A percentile compares a stretch with the other conserved stretches of the same genome.
These are phyloP conservation scores for Golubevia sp. DNA, from an alignment of 1,284 basidiomycete genomes.

Conservation along the genomic window DNA sequence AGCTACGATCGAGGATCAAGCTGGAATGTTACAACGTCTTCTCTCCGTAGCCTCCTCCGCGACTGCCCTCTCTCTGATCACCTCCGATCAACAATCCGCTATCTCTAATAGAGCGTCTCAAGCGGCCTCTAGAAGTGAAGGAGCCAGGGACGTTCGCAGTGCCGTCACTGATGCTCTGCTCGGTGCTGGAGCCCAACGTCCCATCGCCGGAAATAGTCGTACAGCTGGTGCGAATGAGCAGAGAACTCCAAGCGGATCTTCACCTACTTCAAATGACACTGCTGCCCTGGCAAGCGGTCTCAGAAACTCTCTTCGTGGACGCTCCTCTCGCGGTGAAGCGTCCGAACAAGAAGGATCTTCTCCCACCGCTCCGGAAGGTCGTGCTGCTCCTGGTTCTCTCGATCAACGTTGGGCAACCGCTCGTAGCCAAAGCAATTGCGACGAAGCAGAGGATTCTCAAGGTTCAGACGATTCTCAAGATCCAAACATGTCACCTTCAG, in stretches of 20 bases:
- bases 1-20: conserved; percentile 53
- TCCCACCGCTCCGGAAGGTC: background rate
- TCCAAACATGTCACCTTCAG: background rate
- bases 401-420: background rate
- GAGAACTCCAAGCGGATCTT: no score
- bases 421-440: background rate
- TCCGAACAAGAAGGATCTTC: no score
- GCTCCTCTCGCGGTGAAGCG: no score
- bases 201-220: background rate
- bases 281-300: background rate
- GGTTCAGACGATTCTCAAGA: background rate
- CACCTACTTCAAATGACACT: background rate
- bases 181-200: background rate
- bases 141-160: background rate
- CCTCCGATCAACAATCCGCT: background rate
- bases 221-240: background rate
- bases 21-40: conserved; percentile 52
- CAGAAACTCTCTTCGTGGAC: background rate
- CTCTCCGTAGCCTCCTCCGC: conserved; percentile 51
- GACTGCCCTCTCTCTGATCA: conserved; percentile 49
- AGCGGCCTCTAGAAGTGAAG: background rate
- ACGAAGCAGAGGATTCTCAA: background rate
- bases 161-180: background rate
- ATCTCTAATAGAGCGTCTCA: background rate
- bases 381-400: no score